Conservation (phyloP, 768 basidiomycete species). For the Neoboletus magnificus region DNA sequence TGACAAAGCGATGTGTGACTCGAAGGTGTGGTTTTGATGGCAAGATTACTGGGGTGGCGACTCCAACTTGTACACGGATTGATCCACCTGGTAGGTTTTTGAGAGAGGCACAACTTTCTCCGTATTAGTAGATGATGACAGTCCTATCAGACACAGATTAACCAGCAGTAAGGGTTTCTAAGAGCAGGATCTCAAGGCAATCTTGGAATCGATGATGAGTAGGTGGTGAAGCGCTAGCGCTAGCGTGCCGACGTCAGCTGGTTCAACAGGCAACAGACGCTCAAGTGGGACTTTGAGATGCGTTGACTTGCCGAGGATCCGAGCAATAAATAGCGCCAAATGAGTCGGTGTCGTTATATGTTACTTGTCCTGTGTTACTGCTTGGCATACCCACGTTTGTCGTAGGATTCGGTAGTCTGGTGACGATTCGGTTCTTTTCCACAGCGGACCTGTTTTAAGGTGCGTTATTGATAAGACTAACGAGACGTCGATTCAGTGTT, state of each 20-base stretch:
- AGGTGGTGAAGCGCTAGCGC: neutral
- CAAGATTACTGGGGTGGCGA: neutral
- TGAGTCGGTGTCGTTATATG: neutral
- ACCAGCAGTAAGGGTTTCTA: neutral
- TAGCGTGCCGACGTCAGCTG: neutral
- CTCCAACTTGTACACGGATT: neutral
- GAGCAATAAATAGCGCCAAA: constrained; percentile 2
- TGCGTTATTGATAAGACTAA: neutral
- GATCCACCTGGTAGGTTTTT: neutral
- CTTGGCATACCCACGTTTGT: constrained; percentile 18
- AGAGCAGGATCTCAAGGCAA: neutral
- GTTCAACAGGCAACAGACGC: neutral
- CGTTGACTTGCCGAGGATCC: neutral
- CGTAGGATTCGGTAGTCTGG: too few relatives aligned
- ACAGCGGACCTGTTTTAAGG: neutral
- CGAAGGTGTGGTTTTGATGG: neutral
- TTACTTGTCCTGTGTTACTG: too few relatives aligned
- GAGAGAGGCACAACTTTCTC: neutral
- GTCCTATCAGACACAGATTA: neutral
- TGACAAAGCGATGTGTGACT: neutral
- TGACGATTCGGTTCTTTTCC: constrained; percentile 12
- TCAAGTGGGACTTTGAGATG: neutral
- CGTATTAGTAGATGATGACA: neutral
- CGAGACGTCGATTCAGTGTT: constrained; percentile 1
- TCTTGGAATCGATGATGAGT: neutral